These are phyloP conservation scores for Suzukiozyma palmioleophila DNA, from an alignment of 1,139 yeast species.

Conservation along the genomic window DNA sequence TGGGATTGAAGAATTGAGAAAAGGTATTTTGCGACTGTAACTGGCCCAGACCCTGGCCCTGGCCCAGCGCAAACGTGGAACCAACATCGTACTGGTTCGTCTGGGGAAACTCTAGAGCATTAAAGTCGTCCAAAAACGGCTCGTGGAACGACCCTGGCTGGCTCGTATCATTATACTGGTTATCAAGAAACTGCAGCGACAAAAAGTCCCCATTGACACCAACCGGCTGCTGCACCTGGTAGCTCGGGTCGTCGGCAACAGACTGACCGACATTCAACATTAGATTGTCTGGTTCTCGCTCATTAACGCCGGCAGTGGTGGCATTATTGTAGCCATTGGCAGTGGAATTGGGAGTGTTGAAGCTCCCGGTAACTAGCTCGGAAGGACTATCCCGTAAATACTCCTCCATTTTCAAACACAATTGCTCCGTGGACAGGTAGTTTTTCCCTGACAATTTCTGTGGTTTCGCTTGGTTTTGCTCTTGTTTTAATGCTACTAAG, in stretches of 20 bases:
- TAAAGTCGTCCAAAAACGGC: slow-evolving; percentile 35
- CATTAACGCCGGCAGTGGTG: slow-evolving; percentile 4
- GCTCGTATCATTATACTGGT: slow-evolving; percentile 8
- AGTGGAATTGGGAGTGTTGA: slow-evolving; percentile 8
- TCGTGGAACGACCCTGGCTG: slow-evolving; percentile 23
- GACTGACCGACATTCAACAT: slow-evolving; percentile 2
- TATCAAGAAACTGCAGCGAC: slow-evolving; percentile 3
- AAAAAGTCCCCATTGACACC: slow-evolving; percentile 4
- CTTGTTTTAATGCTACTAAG: too few relatives aligned
- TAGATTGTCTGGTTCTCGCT: slow-evolving; percentile 3
- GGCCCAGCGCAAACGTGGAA: too few relatives aligned
- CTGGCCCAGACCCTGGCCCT: slow-evolving; percentile 7
- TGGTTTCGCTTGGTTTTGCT: not conserved
- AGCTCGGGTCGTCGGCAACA: slow-evolving; percentile 1
- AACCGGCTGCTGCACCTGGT: slow-evolving; percentile 3
- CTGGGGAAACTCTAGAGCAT: slow-evolving; percentile 9
- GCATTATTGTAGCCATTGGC: slow-evolving; percentile 7
- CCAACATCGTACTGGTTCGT: not conserved
- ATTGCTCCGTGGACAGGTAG: not conserved
- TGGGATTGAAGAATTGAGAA: slow-evolving; percentile 13
- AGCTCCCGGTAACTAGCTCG: slow-evolving; percentile 14
- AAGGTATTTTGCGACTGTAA: slow-evolving; percentile 10
- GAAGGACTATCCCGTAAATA: slow-evolving; percentile 37
- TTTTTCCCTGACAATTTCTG: not conserved
- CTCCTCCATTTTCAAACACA: slow-evolving; percentile 26